phyloP scores from a whole-genome alignment of 208 protist genomes.

The Acanthamoeba healyi region DNA sequence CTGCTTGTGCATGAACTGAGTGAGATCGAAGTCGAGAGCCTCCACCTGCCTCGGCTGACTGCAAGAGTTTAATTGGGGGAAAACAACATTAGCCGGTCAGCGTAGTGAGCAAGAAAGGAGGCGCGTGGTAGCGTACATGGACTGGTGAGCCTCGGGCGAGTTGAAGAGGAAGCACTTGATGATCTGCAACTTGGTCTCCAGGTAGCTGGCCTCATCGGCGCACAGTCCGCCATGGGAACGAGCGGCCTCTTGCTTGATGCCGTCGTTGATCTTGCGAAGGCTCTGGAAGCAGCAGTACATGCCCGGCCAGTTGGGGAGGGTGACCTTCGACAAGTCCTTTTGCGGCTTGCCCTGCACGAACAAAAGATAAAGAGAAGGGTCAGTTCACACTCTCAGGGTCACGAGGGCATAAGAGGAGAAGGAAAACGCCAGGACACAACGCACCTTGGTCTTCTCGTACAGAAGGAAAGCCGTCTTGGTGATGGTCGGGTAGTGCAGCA shows the following conservation, averaged over 20 bases:
- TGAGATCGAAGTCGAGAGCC: background rate
- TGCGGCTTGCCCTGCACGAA: conserved; percentile 5
- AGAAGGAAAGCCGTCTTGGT: conserved; percentile 37
- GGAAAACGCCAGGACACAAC: too few species aligned
- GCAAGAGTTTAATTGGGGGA: background rate
- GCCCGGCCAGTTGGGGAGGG: conserved; percentile 61
- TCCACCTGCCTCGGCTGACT: conserved; percentile 2
- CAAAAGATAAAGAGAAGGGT: background rate
- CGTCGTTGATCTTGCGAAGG: conserved; percentile 50
- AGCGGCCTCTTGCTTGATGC: conserved; percentile 14
- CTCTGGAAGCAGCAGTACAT: conserved; percentile 62
- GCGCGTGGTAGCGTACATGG: background rate
- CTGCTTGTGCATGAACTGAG: conserved; percentile 50
- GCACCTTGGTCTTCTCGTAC: conserved; percentile 50
- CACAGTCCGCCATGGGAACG: conserved; percentile 11
- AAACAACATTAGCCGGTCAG: background rate
- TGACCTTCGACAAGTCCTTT: conserved; percentile 44
- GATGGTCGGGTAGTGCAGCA: conserved; percentile 38
- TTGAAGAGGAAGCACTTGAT: conserved; percentile 65
- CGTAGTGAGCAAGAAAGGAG: background rate
- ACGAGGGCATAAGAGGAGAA: too few species aligned
- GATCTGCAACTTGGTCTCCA: conserved; percentile 49
- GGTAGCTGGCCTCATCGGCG: conserved; percentile 3
- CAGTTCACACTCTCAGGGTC: background rate
- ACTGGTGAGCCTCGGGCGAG: conserved; percentile 37